Percentiles rank a stretch among this genome's conserved stretches.
phyloP scores from a whole-genome alignment of 331 rosid genomes.

The Telfairia occidentalis region DNA sequence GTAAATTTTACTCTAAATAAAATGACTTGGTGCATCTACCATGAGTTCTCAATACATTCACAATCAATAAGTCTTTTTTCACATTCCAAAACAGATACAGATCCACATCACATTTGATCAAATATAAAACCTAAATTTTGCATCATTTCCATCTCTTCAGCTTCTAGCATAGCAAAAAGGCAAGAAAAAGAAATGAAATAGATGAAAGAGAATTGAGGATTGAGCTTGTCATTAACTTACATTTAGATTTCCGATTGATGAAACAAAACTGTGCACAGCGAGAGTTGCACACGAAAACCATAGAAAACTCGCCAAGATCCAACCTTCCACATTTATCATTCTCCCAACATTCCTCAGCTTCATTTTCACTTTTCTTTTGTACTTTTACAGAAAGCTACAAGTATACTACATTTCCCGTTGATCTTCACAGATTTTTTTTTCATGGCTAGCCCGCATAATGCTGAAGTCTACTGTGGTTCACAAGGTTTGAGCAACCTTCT shows the following conservation, averaged over 20 bases:
- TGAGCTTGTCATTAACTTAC: background rate
- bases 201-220: background rate
- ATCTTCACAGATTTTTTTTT: background rate
- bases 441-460: background rate
- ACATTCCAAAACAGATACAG: background rate
- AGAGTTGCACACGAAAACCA: background rate
- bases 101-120: background rate
- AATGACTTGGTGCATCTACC: background rate
- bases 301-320: background rate
- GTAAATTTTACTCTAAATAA: background rate
- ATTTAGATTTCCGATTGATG: background rate
- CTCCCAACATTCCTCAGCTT: background rate
- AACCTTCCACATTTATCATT: background rate
- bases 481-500: conserved; percentile 79
- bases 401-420: background rate
- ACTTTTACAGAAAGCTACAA: background rate
- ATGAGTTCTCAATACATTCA: background rate
- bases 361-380: background rate
- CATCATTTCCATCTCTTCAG: background rate
- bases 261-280: background rate
- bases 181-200: background rate
- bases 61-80: background rate
- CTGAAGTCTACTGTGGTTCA: conserved; percentile 23
- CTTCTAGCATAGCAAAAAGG: background rate
- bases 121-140: background rate